Evolutionary conservation across 129 eudicot species (phyloP).

Genomic region (Flaveria brownii): DNA sequence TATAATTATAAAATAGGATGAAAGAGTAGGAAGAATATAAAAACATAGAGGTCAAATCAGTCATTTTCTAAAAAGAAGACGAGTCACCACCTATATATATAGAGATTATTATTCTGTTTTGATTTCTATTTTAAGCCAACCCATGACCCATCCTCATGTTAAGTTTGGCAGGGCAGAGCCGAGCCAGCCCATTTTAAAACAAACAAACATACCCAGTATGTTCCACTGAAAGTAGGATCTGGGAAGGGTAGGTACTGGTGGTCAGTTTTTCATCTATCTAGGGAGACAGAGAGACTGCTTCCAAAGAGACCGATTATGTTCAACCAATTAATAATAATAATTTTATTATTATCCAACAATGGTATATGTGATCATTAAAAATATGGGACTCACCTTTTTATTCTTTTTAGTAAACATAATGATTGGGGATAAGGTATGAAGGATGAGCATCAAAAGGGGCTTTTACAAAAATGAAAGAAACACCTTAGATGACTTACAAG

Average conservation of each 20-base stretch:
- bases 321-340: background rate
- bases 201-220: too few species aligned
- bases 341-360: background rate
- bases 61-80: conserved; percentile 29
- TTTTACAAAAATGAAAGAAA: background rate
- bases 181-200: background rate
- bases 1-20: conserved; percentile 18
- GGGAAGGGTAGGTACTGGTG: too few species aligned
- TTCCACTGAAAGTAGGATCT: too few species aligned
- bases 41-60: conserved; percentile 41
- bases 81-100: conserved; percentile 39
- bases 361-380: background rate
- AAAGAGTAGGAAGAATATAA: conserved; percentile 8
- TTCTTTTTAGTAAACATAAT: background rate
- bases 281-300: too few species aligned
- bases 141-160: background rate
- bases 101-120: conserved; percentile 18
- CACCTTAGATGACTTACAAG: background rate
- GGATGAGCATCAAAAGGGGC: background rate
- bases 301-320: background rate
- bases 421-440: background rate
- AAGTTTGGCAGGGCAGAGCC: conserved; percentile 5
- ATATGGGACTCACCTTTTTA: background rate
- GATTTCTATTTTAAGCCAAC: conserved; percentile 20
- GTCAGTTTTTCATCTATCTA: too few species aligned